Evolutionary conservation across 352 stramenopile species (phyloP).

Genomic region (Pythium dissimile): DNA sequence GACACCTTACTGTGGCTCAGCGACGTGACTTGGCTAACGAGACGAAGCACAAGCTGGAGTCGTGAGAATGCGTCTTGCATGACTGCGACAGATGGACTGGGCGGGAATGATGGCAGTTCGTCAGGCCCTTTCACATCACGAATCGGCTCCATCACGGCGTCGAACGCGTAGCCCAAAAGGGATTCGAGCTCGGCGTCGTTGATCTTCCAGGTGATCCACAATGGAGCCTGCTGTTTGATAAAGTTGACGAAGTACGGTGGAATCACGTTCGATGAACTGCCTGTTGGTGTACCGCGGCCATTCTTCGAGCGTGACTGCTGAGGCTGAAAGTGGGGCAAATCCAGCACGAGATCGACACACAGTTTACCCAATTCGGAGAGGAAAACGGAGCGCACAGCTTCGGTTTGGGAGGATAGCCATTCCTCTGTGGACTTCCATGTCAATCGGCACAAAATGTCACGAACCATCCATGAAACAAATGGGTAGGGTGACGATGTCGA

Average conservation of each 20-base stretch:
- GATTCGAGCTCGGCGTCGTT: slow-evolving; percentile 46
- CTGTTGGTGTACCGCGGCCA: slow-evolving; percentile 28
- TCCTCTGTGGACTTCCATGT: slow-evolving; percentile 75
- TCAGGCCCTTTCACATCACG: slow-evolving; percentile 4
- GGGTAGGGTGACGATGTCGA: slow-evolving; percentile 60
- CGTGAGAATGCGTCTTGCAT: slow-evolving; percentile 80
- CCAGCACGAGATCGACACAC: slow-evolving; percentile 71
- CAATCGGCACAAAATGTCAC: slow-evolving; percentile 74
- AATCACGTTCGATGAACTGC: slow-evolving; percentile 56
- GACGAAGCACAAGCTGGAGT: slow-evolving; percentile 58
- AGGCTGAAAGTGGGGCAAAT: slow-evolving; percentile 69
- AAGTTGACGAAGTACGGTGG: slow-evolving; percentile 87
- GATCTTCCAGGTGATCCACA: slow-evolving; percentile 81
- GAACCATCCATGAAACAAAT: slow-evolving; percentile 83
- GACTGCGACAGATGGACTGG: slow-evolving; percentile 38
- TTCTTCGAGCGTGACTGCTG: slow-evolving; percentile 25
- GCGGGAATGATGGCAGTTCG: slow-evolving; percentile 30
- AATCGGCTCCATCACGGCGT: slow-evolving; percentile 58
- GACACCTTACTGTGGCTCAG: slow-evolving; percentile 46
- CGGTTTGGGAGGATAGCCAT: slow-evolving; percentile 56
- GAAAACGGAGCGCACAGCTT: slow-evolving; percentile 61
- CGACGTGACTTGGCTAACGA: slow-evolving; percentile 65
- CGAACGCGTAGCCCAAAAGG: slow-evolving; percentile 53
- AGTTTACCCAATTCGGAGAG: slow-evolving; percentile 69
- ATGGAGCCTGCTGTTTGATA: slow-evolving; percentile 66